Evolutionary conservation across 2,329 filamentous ascomycete species (phyloP).

Genomic region (Colletotrichum karsti): DNA sequence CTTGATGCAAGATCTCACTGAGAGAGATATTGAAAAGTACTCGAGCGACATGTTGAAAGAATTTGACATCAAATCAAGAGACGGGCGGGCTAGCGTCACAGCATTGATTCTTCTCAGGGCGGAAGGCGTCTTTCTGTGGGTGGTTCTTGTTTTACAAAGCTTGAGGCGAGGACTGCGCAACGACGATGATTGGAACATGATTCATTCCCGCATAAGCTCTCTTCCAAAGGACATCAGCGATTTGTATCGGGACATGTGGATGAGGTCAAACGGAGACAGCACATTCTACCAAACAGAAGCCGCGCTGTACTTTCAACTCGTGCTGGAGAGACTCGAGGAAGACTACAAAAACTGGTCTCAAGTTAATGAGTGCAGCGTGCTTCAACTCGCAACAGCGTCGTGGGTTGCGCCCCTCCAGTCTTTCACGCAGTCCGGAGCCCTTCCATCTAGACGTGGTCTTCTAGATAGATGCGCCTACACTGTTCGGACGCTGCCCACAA

Average conservation of each 20-base stretch:
- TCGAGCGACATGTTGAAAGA: not conserved
- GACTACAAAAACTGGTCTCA: not conserved
- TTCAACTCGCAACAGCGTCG: not conserved
- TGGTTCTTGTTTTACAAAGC: not conserved
- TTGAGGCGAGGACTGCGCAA: not conserved
- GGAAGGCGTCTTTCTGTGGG: not conserved
- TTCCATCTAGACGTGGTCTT: not conserved
- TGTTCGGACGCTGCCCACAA: not conserved
- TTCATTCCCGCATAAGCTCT: not conserved
- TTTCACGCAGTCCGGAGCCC: too few species aligned
- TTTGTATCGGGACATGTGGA: not conserved
- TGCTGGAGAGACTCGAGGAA: too few species aligned
- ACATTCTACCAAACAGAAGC: not conserved
- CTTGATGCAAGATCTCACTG: not conserved
- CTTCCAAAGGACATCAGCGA: not conserved
- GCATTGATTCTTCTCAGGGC: too few species aligned
- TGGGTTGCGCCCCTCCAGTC: accelerated
- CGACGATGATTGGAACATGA: not conserved
- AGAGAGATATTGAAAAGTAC: not conserved
- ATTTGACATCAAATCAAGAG: not conserved
- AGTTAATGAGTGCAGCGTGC: not conserved
- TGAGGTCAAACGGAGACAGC: not conserved
- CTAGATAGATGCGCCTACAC: not conserved
- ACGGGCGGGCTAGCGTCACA: too few species aligned
- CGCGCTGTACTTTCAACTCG: not conserved